Percentiles rank a stretch among this genome's conserved stretches.
Conservation (phyloP, 495 filamentous ascomycete species). For the Usnea hakonensis region DNA sequence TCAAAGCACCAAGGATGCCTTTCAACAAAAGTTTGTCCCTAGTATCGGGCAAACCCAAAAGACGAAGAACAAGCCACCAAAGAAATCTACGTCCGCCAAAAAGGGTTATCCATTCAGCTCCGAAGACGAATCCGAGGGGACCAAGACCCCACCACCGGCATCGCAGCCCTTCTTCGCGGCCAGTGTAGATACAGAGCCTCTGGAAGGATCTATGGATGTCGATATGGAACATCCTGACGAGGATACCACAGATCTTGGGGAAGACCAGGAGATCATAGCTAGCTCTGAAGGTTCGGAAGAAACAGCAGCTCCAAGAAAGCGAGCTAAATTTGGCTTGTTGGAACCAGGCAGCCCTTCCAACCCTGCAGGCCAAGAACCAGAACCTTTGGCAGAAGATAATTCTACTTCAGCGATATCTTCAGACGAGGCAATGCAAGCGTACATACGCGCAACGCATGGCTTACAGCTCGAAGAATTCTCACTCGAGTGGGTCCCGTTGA, state of each 20-base stretch:
- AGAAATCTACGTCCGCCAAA: slow-evolving; percentile 10
- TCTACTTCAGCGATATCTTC: slow-evolving; percentile 5
- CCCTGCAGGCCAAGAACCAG: neutral
- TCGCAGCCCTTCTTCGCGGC: slow-evolving; percentile 15
- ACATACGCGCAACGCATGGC: slow-evolving; percentile 46
- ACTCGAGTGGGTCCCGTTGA: slow-evolving; percentile 51
- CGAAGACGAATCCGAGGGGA: slow-evolving; percentile 13
- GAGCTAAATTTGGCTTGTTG: slow-evolving; percentile 17
- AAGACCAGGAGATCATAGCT: slow-evolving; percentile 29
- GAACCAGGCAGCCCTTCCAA: slow-evolving; percentile 6
- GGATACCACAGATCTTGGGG: slow-evolving; percentile 17
- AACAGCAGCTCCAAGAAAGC: slow-evolving; percentile 19
- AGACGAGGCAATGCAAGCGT: slow-evolving; percentile 37
- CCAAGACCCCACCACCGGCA: slow-evolving; percentile 6
- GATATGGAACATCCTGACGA: slow-evolving; percentile 33
- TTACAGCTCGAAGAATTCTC: slow-evolving; percentile 44
- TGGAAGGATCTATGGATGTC: slow-evolving; percentile 23
- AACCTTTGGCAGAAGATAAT: neutral
- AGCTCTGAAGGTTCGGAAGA: slow-evolving; percentile 23
- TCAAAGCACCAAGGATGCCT: neutral
- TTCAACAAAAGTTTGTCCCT: neutral
- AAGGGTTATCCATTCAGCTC: slow-evolving; percentile 5
- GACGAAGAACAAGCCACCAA: slow-evolving; percentile 11
- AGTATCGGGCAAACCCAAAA: neutral
- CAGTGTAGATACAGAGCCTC: slow-evolving; percentile 5